Conservation (phyloP, 257 asterid genomes). For the Paulownia fortunei region DNA sequence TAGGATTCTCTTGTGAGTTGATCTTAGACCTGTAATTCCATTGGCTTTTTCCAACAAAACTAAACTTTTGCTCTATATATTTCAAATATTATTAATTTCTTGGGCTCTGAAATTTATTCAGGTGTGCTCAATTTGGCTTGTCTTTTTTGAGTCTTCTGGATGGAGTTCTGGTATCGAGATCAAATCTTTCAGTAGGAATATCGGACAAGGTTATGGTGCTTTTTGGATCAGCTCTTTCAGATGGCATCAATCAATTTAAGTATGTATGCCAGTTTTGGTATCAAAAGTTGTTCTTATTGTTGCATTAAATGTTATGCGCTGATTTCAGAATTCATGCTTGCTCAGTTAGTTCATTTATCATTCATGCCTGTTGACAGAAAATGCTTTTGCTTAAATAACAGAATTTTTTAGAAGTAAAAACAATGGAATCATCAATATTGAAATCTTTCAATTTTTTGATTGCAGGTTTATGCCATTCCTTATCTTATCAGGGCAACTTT, state of each 20-base stretch:
- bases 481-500: constrained; percentile 92
- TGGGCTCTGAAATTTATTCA: constrained; percentile 39
- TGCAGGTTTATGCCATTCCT: constrained; percentile 98
- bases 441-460: background rate
- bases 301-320: background rate
- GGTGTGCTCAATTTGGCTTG: constrained; percentile 83
- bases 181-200: constrained; percentile 64
- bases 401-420: background rate
- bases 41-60: background rate
- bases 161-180: constrained; percentile 69
- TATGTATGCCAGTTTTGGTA: constrained; percentile 43
- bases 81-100: background rate
- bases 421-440: constrained; percentile 6
- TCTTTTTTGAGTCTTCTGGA: constrained; percentile 67
- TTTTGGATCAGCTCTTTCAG: constrained; percentile 88
- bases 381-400: background rate
- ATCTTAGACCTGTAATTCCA: constrained; percentile 24
- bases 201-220: constrained; percentile 79
- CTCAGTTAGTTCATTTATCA: background rate
- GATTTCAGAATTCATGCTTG: background rate
- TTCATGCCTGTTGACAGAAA: background rate
- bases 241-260: constrained; percentile 95
- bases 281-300: background rate
- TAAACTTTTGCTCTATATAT: background rate
- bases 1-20: constrained; percentile 78